Evolutionary conservation across 148 eudicot genomes (phyloP), one percentile per base, ranked within the genome.

Genomic region (Rhododendron molle): DNA sequence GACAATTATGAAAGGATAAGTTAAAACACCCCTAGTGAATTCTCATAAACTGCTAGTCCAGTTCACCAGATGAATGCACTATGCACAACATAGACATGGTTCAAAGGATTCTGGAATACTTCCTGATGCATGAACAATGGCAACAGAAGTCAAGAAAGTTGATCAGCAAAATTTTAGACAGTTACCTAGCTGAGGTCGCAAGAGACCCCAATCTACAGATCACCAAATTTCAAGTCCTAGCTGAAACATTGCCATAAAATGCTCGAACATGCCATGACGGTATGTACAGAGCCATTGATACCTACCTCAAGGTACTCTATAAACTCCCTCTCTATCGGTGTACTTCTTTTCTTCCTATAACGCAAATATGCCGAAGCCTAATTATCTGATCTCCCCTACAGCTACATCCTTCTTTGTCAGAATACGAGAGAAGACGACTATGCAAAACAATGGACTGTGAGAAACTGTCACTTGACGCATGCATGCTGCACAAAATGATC

Each of bases 401-500:
- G 98, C 86, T 90, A 56, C 98, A 94, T 90, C 96, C 96, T 43
- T 89, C 91, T 30, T 85, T 90, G 67, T 88, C 95, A 69, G 98
- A 96, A 77, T 93, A 96, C 32, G 98, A 94, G n/a, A 84, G 94
- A 82, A 92, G 90, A 89, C 88, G 94, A 85, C 76, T 93, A 52
- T 94, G 95, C 90, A 91, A 87, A 83, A 81, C 91, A 84, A 92
- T 94, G 94, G 79, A 90, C 79, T 91, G 93, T 32, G 89, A 89
- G 83, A 93, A 92, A 91, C 92, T 92, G 20, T 94, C 96, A 81
- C 84, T 90, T 71, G 97, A 94, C 83, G 97, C 82, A 88, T 90
- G 85, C 97, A 93, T 86, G 95, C 93, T 69, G 97, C 95, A 23
- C 97, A 94, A 85, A 96, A 94, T 81, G 96, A 94, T 9, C 88